These are phyloP conservation scores for Skeletonema grethae DNA, from an alignment of 108 stramenopile species.

Conservation along the genomic window DNA sequence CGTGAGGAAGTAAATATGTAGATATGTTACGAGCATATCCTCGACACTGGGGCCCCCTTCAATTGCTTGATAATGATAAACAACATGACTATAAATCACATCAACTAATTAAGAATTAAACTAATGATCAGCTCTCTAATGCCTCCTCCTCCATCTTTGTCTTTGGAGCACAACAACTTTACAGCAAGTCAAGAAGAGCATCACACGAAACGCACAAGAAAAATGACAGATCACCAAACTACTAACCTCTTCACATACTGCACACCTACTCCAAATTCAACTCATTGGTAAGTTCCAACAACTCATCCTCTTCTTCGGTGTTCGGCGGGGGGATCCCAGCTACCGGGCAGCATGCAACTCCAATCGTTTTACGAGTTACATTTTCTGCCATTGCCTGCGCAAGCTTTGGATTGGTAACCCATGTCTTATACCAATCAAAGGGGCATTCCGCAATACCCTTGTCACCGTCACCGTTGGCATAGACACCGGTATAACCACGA, in stretches of 20 bases:
- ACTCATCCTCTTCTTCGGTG: conserved; percentile 42
- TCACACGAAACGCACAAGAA: not conserved
- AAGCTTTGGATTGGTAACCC: conserved; percentile 75
- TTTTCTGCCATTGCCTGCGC: conserved; percentile 75
- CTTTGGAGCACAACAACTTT: not conserved
- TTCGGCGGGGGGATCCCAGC: conserved; percentile 53
- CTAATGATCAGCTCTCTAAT: too few species aligned
- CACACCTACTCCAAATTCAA: conserved; percentile 37
- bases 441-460: conserved; percentile 74
- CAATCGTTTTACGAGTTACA: conserved; percentile 75
- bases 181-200: not conserved
- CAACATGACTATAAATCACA: too few species aligned
- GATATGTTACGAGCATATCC: too few species aligned
- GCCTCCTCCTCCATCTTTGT: too few species aligned
- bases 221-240: not conserved
- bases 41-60: too few species aligned
- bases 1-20: too few species aligned
- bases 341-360: conserved; percentile 64
- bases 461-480: conserved; percentile 79
- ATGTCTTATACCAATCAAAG: conserved; percentile 72
- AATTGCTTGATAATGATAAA: too few species aligned
- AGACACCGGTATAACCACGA: conserved; percentile 59
- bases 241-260: not conserved
- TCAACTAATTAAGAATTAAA: too few species aligned
- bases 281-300: conserved; percentile 52